phyloP scores from a whole-genome alignment of 202 grass and related monocot species.

The Saccharum hybrid region DNA sequence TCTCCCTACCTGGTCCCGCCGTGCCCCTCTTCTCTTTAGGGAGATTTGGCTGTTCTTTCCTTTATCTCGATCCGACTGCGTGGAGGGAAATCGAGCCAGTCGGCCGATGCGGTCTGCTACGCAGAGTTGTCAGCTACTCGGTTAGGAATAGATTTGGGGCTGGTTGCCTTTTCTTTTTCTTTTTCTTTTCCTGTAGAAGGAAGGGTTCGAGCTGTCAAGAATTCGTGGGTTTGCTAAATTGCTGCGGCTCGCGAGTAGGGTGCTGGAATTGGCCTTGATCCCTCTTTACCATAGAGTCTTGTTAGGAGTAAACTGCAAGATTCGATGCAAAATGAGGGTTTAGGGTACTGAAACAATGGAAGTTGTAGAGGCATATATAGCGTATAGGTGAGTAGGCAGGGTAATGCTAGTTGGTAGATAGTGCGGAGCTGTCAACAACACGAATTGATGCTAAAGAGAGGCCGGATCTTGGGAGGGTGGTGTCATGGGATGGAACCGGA shows the following conservation, averaged over 20 bases:
- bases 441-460: background rate
- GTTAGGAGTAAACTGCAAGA: background rate
- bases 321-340: slow-evolving; percentile 28
- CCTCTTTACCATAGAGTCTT: background rate
- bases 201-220: background rate
- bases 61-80: background rate
- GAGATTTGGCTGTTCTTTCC: background rate
- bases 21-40: background rate
- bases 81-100: background rate
- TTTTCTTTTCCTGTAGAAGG: background rate
- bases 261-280: background rate
- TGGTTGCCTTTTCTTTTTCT: background rate
- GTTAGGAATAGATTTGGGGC: background rate
- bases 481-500: background rate
- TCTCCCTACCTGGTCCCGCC: background rate
- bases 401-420: background rate
- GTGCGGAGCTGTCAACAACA: background rate
- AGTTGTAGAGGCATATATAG: background rate
- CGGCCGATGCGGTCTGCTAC: background rate
- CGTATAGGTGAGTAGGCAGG: background rate
- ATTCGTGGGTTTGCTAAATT: background rate
- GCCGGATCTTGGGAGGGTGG: slow-evolving; percentile 29
- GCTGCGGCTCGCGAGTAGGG: background rate
- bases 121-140: background rate
- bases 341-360: slow-evolving; percentile 6